Conservation (phyloP, 371 early-diverging fungal genomes). For the Vavraia culicis region DNA sequence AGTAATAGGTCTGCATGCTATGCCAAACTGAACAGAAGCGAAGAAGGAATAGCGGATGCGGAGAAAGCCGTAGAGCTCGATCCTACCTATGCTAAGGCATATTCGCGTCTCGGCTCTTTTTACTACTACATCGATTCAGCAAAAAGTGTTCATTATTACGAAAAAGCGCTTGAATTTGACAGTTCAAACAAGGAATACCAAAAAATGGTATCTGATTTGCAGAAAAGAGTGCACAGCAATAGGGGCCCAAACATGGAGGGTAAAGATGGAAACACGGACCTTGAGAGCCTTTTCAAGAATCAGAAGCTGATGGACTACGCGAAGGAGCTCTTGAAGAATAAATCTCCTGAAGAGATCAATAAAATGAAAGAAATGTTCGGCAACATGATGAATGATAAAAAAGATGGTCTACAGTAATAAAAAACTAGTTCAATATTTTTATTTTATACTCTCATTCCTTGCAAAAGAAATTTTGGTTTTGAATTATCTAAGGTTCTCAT, state of each 20-base stretch:
- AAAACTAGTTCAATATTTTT: no score
- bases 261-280: not conserved
- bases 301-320: slow-evolving; percentile 2
- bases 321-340: slow-evolving; percentile 12
- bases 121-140: slow-evolving; percentile 14
- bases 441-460: no score
- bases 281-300: slow-evolving; percentile 4
- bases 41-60: slow-evolving; percentile 78
- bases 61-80: slow-evolving; percentile 63
- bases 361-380: slow-evolving; percentile 5
- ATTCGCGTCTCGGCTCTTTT: slow-evolving; percentile 53
- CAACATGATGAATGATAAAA: slow-evolving; percentile 4
- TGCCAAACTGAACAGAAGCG: slow-evolving; percentile 67
- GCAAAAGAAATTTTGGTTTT: no score
- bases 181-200: slow-evolving; percentile 2
- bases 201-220: not conserved
- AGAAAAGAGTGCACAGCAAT: not conserved
- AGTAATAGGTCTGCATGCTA: slow-evolving; percentile 84
- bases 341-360: slow-evolving; percentile 12
- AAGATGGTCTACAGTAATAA: no score
- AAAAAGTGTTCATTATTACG: slow-evolving; percentile 1
- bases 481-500: no score
- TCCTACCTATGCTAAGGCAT: slow-evolving; percentile 68
- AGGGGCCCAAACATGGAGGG: not conserved
- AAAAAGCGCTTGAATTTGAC: slow-evolving; percentile 9